Conservation (phyloP, 768 basidiomycete genomes). For the Amyloporia xantha region DNA sequence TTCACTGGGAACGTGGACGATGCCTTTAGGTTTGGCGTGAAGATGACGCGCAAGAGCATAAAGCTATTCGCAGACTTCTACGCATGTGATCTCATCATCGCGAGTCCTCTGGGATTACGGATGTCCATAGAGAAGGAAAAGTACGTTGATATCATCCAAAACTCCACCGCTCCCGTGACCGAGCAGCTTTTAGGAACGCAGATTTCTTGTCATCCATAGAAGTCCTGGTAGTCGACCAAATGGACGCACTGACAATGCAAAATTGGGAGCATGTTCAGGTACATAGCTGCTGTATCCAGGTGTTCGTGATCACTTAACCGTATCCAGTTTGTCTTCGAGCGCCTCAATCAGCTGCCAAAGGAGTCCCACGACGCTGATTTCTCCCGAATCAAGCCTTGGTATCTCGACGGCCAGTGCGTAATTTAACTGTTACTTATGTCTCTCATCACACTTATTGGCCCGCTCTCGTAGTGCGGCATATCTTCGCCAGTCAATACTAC, state of each 20-base stretch:
- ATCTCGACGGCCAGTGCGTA: slow-evolving; percentile 81
- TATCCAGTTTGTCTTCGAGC: slow-evolving; percentile 71
- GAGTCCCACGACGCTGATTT: slow-evolving; percentile 94
- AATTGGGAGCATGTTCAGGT: slow-evolving; percentile 99
- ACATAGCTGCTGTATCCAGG: slow-evolving; percentile 18
- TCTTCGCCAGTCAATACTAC: slow-evolving; percentile 83
- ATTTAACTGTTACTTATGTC: background rate
- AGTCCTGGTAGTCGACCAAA: slow-evolving; percentile 82
- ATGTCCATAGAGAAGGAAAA: slow-evolving; percentile 93
- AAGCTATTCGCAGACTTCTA: slow-evolving; percentile 92
- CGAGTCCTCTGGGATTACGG: slow-evolving; percentile 87
- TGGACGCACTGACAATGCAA: slow-evolving; percentile 93
- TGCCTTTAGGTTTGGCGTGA: slow-evolving; percentile 86
- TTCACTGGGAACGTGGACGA: slow-evolving; percentile 98
- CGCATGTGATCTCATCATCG: slow-evolving; percentile 83
- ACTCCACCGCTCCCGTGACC: background rate
- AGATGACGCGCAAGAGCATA: slow-evolving; percentile 86
- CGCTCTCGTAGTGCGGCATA: slow-evolving; percentile 57
- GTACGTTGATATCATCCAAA: slow-evolving; percentile 36
- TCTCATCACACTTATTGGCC: background rate
- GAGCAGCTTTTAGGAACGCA: slow-evolving; percentile 45
- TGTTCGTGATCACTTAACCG: background rate
- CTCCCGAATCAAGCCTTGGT: slow-evolving; percentile 97
- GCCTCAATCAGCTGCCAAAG: slow-evolving; percentile 85
- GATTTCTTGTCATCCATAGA: slow-evolving; percentile 96